Percentiles rank a stretch among this genome's conserved stretches.
Evolutionary conservation across 1,284 basidiomycete genomes (phyloP).

Genomic region (Sanghuangporus weigelae): DNA sequence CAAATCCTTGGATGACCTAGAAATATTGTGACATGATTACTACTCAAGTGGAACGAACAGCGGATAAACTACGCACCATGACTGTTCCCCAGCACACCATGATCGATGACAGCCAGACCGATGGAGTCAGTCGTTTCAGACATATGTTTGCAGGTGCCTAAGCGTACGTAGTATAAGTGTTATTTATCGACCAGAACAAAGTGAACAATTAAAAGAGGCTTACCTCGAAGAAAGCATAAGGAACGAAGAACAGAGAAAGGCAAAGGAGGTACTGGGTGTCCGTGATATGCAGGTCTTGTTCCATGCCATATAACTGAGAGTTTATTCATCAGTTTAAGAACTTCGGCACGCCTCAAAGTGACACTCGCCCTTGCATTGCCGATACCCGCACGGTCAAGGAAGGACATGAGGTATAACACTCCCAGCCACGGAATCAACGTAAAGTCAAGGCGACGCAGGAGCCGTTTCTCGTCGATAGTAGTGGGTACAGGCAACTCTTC

Average conservation of each 20-base stretch:
- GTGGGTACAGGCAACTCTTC: background rate
- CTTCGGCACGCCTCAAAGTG: background rate
- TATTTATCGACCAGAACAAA: background rate
- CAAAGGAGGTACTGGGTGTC: constrained; percentile 61
- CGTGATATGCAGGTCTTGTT: constrained; percentile 46
- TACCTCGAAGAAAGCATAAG: constrained; percentile 58
- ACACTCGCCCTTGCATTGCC: constrained; percentile 66
- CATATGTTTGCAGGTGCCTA: constrained; percentile 65
- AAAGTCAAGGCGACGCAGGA: constrained; percentile 61
- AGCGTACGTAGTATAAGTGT: background rate
- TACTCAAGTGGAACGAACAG: no score
- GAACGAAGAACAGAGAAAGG: constrained; percentile 61
- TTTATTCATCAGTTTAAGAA: background rate
- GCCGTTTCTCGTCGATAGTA: constrained; percentile 50
- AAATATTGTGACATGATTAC: background rate
- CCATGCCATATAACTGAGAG: constrained; percentile 49
- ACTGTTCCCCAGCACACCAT: constrained; percentile 68
- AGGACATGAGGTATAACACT: constrained; percentile 69
- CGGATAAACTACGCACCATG: constrained; percentile 42
- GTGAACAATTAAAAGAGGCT: constrained; percentile 22
- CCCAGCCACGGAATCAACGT: constrained; percentile 66
- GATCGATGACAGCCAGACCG: constrained; percentile 53
- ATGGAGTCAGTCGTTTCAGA: constrained; percentile 62
- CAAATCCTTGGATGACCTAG: constrained; percentile 59
- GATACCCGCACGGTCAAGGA: constrained; percentile 75